phyloP scores from a whole-genome alignment of 169 alveolate species.

The Eimeria maxima region DNA sequence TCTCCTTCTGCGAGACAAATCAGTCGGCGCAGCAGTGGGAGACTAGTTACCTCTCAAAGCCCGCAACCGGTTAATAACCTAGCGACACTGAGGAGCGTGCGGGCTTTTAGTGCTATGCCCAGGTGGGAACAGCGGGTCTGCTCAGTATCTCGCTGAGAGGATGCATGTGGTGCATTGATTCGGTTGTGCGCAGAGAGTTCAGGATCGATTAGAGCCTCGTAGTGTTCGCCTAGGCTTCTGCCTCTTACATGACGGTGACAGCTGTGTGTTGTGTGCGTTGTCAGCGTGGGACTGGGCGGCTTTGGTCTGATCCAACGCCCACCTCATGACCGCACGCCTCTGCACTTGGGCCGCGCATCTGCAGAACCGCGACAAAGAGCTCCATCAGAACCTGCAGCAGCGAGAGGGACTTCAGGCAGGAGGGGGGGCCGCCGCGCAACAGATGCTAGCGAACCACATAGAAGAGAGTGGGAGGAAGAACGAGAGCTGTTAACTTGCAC shows the following conservation, averaged over 20 bases:
- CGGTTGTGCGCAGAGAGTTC: neutral
- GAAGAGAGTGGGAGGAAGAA: constrained; percentile 41
- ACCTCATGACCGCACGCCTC: constrained; percentile 6
- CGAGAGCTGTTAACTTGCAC: constrained; percentile 58
- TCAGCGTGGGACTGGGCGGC: neutral
- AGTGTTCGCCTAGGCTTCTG: neutral
- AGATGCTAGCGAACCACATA: neutral
- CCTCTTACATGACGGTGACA: neutral
- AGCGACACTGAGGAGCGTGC: neutral
- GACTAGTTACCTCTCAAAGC: neutral
- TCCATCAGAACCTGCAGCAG: neutral
- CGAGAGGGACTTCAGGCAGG: neutral
- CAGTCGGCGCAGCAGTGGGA: neutral
- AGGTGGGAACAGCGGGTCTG: neutral
- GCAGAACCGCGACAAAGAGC: neutral
- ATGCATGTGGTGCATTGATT: neutral
- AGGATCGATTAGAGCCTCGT: neutral
- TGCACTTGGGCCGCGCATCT: neutral
- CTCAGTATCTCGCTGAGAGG: neutral
- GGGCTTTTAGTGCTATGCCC: constrained; percentile 63
- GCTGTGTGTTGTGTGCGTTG: neutral
- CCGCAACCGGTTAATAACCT: neutral
- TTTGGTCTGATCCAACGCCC: neutral
- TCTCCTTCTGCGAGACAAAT: constrained; percentile 5
- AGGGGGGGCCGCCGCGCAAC: constrained; percentile 18